Base-by-base conservation (phyloP, 768 basidiomycete genomes). In the Myochromella boudieri region DNA sequence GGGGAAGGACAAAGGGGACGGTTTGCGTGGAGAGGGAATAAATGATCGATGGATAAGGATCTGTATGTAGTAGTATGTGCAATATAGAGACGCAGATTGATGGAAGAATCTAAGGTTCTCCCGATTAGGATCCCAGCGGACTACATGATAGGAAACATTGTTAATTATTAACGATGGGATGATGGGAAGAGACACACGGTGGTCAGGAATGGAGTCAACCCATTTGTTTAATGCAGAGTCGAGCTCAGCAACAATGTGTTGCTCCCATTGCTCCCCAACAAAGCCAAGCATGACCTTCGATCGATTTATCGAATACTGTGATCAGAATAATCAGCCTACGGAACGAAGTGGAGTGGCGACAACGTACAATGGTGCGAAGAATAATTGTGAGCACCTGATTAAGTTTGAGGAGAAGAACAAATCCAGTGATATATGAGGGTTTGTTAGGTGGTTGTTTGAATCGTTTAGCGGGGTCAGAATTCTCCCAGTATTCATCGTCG, bases 281-380 rank as follows among this genome's bases (percentile, higher is more conserved):
- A 82, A 79, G 11, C 85, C 85, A 4, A 87, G 71, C 1, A 80
- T 62, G 6, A 81, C 65, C 56, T 85, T 85, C 0, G 81, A 81
- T 56, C 85, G 87, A 60, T 86, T 88, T 55, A 90, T 87, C n/a
- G 89, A 84, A 60, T 92, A 94, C 88, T 90, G 44, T 27, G 20
- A 15, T 14, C 8, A 28, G 22, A n/a, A 31, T 12, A 21, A 15
- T 34, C 6, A 25, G 3, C 37, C 37, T 29, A 1, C 6, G 5
- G 1, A 21, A 3, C 5, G 21, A n/a, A 21, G 7, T 6, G 7
- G 41, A 29, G 44, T n/a, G 25, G 14, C 20, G 27, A 14, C 2
- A 21, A 65, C 81, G 49, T 58, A 82, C 83, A 37, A 88, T 79
- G 0, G 85, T 86, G 12, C 84, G 70, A 37, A 87, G 60, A 0